Evolutionary conservation across 2,329 filamentous ascomycete species (phyloP).

Genomic region (Calonectria pteridis): DNA sequence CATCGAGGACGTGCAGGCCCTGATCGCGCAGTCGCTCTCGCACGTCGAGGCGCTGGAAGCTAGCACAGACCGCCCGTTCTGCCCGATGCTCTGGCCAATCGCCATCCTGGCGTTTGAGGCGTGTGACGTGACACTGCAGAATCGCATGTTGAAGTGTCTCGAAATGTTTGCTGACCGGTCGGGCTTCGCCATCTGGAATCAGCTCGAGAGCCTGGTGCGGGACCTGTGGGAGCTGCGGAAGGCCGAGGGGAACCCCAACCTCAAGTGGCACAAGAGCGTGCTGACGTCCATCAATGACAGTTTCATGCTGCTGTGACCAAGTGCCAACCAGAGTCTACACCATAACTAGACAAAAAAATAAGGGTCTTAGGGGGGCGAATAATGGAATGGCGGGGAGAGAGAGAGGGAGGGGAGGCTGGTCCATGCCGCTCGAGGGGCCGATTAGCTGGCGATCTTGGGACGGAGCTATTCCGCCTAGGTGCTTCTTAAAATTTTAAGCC

Average conservation of each 20-base stretch:
- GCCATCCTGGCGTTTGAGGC: slow-evolving; percentile 41
- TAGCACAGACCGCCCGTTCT: slow-evolving; percentile 34
- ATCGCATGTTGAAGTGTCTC: slow-evolving; percentile 38
- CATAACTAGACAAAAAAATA: neutral
- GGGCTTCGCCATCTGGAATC: slow-evolving; percentile 38
- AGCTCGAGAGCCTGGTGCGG: slow-evolving; percentile 32
- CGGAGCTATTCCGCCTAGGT: slow-evolving; percentile 19
- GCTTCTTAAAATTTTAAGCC: neutral
- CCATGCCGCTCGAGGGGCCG: neutral
- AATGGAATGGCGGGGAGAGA: slow-evolving; percentile 1
- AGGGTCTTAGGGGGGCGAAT: neutral
- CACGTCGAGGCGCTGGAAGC: slow-evolving; percentile 36
- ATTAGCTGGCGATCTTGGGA: slow-evolving; percentile 12
- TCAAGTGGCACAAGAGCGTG: slow-evolving; percentile 40
- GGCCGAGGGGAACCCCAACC: slow-evolving; percentile 25
- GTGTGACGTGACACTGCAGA: slow-evolving; percentile 25
- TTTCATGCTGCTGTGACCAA: slow-evolving; percentile 41
- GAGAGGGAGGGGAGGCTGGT: neutral
- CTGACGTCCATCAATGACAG: slow-evolving; percentile 38
- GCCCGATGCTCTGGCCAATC: slow-evolving; percentile 42
- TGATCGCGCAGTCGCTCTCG: slow-evolving; percentile 39
- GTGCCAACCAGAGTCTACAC: too few relatives aligned
- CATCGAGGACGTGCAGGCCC: slow-evolving; percentile 36
- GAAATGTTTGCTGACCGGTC: slow-evolving; percentile 33
- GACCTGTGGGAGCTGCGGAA: slow-evolving; percentile 38